Evolutionary conservation across 441 rosid genomes (phyloP).

Genomic region (Manihot esculenta): DNA sequence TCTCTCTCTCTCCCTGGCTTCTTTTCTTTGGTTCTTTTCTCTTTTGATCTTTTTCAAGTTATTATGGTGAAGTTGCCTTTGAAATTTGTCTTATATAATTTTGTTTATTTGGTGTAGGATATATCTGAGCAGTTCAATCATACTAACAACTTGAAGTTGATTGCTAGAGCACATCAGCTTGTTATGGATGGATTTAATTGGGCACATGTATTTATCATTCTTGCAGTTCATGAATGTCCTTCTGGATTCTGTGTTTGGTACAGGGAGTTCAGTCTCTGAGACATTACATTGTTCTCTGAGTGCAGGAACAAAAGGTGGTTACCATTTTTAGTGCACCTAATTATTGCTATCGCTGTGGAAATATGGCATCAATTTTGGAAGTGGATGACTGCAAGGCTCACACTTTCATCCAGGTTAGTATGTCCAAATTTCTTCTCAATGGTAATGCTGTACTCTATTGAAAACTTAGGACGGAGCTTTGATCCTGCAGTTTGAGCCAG

Average conservation of each 20-base stretch:
- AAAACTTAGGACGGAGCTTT: background rate
- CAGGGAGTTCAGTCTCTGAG: background rate
- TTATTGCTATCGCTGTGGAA: constrained; percentile 92
- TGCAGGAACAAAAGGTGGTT: constrained; percentile 93
- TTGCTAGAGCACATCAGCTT: constrained; percentile 93
- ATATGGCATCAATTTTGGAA: constrained; percentile 94
- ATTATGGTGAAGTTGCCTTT: background rate
- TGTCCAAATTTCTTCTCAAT: background rate
- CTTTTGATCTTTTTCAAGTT: background rate
- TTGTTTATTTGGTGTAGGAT: constrained; percentile 45
- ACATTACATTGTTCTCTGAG: constrained; percentile 2
- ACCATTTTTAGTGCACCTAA: constrained; percentile 95
- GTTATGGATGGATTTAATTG: constrained; percentile 97
- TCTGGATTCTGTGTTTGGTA: background rate
- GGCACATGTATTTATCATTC: constrained; percentile 66
- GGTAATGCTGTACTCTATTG: no score
- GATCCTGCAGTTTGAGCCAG: constrained; percentile 83
- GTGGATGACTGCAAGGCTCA: constrained; percentile 92
- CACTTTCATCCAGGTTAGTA: constrained; percentile 79
- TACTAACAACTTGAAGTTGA: constrained; percentile 77
- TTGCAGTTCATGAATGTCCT: background rate
- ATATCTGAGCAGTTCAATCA: constrained; percentile 96
- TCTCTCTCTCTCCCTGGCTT: background rate
- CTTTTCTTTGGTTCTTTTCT: background rate
- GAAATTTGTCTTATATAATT: background rate